Evolutionary conservation across 176 grass and related monocot species (phyloP), one percentile per base, ranked within the genome.

Genomic region (Triticum dicoccoides): DNA sequence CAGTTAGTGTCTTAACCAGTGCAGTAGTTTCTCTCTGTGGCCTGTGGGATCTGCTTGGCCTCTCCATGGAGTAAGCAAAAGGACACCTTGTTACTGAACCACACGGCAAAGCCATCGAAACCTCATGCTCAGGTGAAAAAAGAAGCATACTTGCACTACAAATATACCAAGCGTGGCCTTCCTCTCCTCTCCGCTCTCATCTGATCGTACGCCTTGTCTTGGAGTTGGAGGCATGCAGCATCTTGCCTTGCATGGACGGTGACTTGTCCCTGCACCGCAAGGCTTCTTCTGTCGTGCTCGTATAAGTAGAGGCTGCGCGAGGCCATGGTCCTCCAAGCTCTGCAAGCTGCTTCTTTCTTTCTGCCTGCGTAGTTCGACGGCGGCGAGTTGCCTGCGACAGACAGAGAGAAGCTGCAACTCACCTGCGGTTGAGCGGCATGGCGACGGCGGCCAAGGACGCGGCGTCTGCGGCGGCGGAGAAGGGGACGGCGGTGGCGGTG

Each of bases 111-210:
- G 18, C 12, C 0, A 21, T 4, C 0, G 27, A 83, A 62, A 52
- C 82, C 21, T 61, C 6, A 38, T 38, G 34, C 34, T 30, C 8
- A 2, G 33, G 85, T 61, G 61, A 76, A 76, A 65, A 45, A 20
- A 52, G 51, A 6, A 2, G 82, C 23, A 88, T 83, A 32, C 82
- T 85, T 88, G 23, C 42, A 7, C 32, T 3, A 37, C 77, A 88
- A 81, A 78, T 70, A 88, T 91, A 78, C 89, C 82, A 85, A 70
- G 32, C 21, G 15, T 83, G 65, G 20, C 82, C 69, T 77, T 83
- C 56, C 8, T 73, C 67, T 86, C 44, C 20, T 75, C 59, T 35
- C 34, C 34, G 34, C 67, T 84, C 51, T 4, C 21, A 61, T 80
- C 38, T 6, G 25, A 38, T 84, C 37, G 30, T 66, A 61, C 11